phyloP scores from a whole-genome alignment of 495 filamentous ascomycete genomes.

The Neurospora tetraspora region DNA sequence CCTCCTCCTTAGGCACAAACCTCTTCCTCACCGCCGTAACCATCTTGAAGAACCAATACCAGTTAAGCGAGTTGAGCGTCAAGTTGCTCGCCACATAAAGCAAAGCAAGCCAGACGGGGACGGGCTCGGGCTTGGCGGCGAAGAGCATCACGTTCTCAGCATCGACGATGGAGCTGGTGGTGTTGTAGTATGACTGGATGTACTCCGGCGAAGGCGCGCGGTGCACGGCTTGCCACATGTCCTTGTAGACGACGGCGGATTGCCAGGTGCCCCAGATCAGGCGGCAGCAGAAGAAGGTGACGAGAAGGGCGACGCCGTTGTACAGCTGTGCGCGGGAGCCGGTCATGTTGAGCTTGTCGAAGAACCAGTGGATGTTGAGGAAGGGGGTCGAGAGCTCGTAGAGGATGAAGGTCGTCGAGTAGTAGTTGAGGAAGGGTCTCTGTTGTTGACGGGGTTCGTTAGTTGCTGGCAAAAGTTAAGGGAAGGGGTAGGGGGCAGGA shows the following conservation, averaged over 20 bases:
- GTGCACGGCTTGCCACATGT: conserved; percentile 61
- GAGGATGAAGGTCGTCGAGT: conserved; percentile 83
- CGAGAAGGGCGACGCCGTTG: conserved; percentile 68
- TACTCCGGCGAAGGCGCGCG: conserved; percentile 23
- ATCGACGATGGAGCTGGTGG: conserved; percentile 20
- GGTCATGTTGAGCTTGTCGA: conserved; percentile 92
- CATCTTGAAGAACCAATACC: conserved; percentile 97
- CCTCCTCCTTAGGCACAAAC: conserved; percentile 51
- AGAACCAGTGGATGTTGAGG: conserved; percentile 98
- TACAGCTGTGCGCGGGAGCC: conserved; percentile 71
- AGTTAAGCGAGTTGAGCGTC: conserved; percentile 77
- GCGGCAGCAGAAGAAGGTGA: conserved; percentile 78
- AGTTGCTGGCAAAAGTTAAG: neutral
- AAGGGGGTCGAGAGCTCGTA: conserved; percentile 95
- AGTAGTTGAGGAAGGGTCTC: conserved; percentile 92
- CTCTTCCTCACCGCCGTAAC: conserved; percentile 81
- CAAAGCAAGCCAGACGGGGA: conserved; percentile 73
- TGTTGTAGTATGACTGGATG: conserved; percentile 20
- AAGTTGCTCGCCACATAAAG: conserved; percentile 71
- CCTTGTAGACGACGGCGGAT: conserved; percentile 62
- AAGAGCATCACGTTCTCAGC: conserved; percentile 37
- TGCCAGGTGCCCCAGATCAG: conserved; percentile 88
- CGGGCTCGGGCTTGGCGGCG: conserved; percentile 31
- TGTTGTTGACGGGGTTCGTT: conserved; percentile 33
- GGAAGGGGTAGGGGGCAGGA: conserved; percentile 28